Percentiles rank a stretch among this genome's conserved stretches.
Conservation (phyloP, 2,329 filamentous ascomycete species). For the Claviceps lovelessii region DNA sequence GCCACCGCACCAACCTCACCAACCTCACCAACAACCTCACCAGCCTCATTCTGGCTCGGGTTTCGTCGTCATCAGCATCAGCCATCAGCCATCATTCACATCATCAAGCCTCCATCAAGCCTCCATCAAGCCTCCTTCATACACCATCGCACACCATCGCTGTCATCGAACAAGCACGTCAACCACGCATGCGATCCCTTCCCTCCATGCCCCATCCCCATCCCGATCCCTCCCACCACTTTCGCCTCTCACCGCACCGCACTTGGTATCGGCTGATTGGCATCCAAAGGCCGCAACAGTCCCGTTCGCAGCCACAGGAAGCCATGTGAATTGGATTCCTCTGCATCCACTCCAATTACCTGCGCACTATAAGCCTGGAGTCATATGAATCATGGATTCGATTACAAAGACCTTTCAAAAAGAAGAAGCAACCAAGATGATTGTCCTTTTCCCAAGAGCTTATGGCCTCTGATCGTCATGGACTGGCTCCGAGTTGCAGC, state of each 20-base stretch:
- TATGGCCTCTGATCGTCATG: no score
- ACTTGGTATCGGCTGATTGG: neutral
- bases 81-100: neutral
- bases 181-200: neutral
- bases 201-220: no score
- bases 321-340: neutral
- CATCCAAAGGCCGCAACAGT: neutral
- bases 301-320: neutral
- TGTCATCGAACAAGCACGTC: neutral
- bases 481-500: neutral
- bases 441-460: no score
- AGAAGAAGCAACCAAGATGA: no score
- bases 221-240: neutral
- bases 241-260: neutral
- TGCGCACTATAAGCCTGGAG: neutral
- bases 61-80: neutral
- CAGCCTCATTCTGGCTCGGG: neutral
- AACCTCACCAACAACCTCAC: neutral
- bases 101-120: neutral
- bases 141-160: neutral
- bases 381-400: neutral
- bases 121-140: neutral
- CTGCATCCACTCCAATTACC: neutral
- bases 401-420: neutral
- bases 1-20: neutral